Conservation (phyloP, 2,329 filamentous ascomycete genomes). For the Thielaviopsis punctulata region DNA sequence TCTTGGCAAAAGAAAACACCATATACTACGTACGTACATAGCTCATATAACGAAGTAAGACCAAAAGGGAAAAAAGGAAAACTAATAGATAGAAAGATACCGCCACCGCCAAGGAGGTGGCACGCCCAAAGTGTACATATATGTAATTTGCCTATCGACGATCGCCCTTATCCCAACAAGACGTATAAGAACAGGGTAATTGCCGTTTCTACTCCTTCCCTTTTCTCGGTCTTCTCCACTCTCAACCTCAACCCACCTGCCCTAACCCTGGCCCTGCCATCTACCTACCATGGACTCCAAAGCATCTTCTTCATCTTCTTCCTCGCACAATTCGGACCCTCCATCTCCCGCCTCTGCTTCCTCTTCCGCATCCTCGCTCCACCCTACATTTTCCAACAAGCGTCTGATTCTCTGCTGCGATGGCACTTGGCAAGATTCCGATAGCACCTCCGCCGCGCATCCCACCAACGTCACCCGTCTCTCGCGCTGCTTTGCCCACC, state of each 20-base stretch:
- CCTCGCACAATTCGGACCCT: neutral
- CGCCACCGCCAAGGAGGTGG: too few species aligned
- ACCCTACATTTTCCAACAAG: conserved; percentile 18
- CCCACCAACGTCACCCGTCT: conserved; percentile 46
- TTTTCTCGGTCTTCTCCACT: neutral
- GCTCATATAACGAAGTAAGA: too few species aligned
- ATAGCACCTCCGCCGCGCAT: conserved; percentile 28
- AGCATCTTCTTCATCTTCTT: neutral
- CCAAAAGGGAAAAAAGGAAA: too few species aligned
- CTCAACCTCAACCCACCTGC: neutral
- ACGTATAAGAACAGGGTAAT: too few species aligned
- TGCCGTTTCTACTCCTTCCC: too few species aligned
- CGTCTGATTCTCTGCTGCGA: conserved; percentile 35
- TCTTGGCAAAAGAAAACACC: too few species aligned
- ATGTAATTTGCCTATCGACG: too few species aligned
- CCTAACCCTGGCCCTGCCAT: neutral
- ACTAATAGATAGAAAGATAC: too few species aligned
- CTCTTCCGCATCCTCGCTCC: neutral
- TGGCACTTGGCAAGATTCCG: conserved; percentile 37
- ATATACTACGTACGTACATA: too few species aligned
- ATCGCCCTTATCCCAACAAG: too few species aligned
- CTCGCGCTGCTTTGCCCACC: conserved; percentile 36
- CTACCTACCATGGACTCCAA: neutral
- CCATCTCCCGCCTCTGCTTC: neutral
- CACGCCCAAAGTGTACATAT: too few species aligned